Conservation (phyloP, 768 basidiomycete species). For the Russula dissimulans region DNA sequence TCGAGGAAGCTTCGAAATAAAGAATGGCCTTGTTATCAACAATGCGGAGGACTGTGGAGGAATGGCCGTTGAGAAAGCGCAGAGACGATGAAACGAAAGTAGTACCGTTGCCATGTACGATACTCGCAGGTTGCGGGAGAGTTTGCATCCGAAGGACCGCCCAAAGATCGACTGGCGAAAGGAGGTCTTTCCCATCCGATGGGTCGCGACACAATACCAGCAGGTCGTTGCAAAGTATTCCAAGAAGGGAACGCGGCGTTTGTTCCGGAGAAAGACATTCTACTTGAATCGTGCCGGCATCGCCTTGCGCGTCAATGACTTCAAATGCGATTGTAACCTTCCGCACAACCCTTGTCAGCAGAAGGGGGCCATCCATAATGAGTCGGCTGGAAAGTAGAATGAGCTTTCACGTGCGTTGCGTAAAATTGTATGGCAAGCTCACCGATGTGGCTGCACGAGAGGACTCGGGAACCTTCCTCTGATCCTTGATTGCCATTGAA, state of each 20-base stretch:
- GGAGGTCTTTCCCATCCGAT: constrained; percentile 67
- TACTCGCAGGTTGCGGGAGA: constrained; percentile 78
- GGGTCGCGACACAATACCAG: constrained; percentile 87
- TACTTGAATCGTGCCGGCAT: constrained; percentile 75
- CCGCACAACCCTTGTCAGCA: constrained; percentile 83
- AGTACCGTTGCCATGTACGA: constrained; percentile 78
- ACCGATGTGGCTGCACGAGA: constrained; percentile 97
- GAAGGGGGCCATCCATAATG: constrained; percentile 83
- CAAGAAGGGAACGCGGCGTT: constrained; percentile 69
- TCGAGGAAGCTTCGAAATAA: constrained; percentile 78
- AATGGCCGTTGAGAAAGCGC: constrained; percentile 2
- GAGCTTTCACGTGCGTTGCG: neutral
- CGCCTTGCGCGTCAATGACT: constrained; percentile 66
- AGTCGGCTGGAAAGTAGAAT: constrained; percentile 49
- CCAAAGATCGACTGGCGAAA: constrained; percentile 81
- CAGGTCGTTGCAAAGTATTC: constrained; percentile 87
- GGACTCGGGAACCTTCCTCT: constrained; percentile 90
- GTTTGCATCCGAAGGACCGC: constrained; percentile 96
- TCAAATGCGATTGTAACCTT: constrained; percentile 78
- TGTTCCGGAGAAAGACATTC: constrained; percentile 84
- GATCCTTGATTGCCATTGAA: constrained; percentile 86
- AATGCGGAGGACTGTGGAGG: constrained; percentile 57
- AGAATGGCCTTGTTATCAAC: constrained; percentile 90
- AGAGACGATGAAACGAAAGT: constrained; percentile 1
- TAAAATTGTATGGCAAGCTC: constrained; percentile 20